Evolutionary conservation across 2,329 filamentous ascomycete genomes (phyloP), one percentile per base, ranked within the genome.

Genomic region (Diplodia sapinea): DNA sequence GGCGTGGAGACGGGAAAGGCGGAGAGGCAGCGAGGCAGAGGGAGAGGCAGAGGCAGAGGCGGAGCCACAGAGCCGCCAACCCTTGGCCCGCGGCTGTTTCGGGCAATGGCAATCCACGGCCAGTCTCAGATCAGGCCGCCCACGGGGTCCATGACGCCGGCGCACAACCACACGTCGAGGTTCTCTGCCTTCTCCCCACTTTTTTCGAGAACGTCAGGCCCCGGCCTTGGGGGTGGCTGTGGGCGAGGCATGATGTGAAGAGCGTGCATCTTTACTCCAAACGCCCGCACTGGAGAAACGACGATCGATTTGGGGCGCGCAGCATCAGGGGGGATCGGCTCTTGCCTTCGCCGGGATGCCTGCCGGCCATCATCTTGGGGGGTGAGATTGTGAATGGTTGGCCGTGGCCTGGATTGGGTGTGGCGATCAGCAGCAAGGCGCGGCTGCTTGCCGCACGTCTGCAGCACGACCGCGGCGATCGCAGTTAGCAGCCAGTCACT

Each of bases 61-160:
- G 2, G 49, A 31, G 31, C 31, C 31, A 3, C 50, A 52, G 50
- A 52, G 17, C 40, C 40, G 40, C 43, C 43, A 47, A 47, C 43
- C 43, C 43, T 47, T 47, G 43, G 43, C 43, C 43, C 43, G 5
- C 17, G 7, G 43, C 43, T n/a, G 43, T 47, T 47, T 47, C 43
- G 43, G 43, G 43, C 43, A 47, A 47, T 20, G 43, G 43, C 43
- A 47, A 47, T 47, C 43, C 11, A 49, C 26, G 9, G 40, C 57
- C 57, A 61, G 40, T 49, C 57, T 17, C 57, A 11, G 8, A 20
- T 61, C 57, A 61, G 57, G 57, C 57, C 40, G 57, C 57, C 57
- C 57, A 61, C 23, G 56, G 36, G 33, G 33, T 26, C 26, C 23
- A 6, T n/a, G 57, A 49, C 20, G 43, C 43, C 43, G 43, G 43